Evolutionary conservation across 2,329 filamentous ascomycete species (phyloP), one percentile per base, ranked within the genome.

Genomic region (Trichoderma semiorbis): DNA sequence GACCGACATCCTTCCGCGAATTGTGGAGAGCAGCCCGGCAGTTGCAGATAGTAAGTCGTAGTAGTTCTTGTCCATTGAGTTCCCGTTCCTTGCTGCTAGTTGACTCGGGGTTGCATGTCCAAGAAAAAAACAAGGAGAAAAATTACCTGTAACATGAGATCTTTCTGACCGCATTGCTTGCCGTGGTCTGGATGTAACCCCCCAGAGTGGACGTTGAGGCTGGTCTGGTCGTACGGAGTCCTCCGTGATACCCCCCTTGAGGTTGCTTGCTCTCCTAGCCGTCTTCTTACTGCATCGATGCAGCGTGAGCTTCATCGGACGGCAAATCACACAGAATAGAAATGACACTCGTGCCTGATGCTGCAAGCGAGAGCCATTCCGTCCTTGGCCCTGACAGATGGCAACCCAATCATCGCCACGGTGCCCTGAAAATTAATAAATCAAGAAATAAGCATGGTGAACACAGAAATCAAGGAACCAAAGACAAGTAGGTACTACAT

Each of bases 1-100:
- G 64, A 30, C 64, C 50, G 34, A 58, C 26, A 58, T 39, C 16
- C 34, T 32, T 36, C 64, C 21, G n/a, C 32, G 28, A 67, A 36
- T 62, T 53, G 66, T 69, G 66, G 66, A 69, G 66, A 50, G 47
- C 28, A 10, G 39, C 24, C 66, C 66, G 66, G 66, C 66, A 53
- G 39, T 69, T 61, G 57, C 66, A 61, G 55, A 58, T 32, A 32
- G 24, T 30, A 28, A 18, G 16, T 18, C 16, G 14, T 61, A 61
- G 58, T 18, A 26, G n/a, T 36, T 21, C n/a, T 24, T 24, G 7
- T 62, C 21, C n/a, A 14, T 34, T 21, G 16, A n/a, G 30, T 67
- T 34, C 34, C 34, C 47, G 47, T 67, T 50, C 66, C 57, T 53
- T 68, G 64, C 26, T 26, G 5, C 64, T 36, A 14, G 28, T n/a